A percentile compares a stretch with the other conserved stretches of the same genome.
These are phyloP conservation scores for Sphagnum fallax DNA, from an alignment of 228 moss, liverwort and hornwort genomes.

Conservation along the genomic window DNA sequence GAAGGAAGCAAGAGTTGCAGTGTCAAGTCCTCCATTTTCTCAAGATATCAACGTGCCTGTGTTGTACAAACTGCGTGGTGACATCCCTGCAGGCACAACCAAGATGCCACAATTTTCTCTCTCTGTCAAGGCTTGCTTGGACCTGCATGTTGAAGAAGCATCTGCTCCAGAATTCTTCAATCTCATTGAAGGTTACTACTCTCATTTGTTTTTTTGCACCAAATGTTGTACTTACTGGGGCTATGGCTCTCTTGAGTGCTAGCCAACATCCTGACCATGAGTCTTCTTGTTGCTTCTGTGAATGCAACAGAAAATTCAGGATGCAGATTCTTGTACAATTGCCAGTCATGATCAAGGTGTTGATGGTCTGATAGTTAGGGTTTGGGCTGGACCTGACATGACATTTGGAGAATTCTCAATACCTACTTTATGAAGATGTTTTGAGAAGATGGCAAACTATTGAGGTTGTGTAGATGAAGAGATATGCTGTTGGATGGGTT, in stretches of 20 bases:
- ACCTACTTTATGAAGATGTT: neutral
- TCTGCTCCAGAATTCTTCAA: conserved; percentile 53
- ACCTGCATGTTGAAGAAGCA: conserved; percentile 69
- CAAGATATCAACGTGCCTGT: conserved; percentile 53
- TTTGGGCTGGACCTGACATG: too few relatives aligned
- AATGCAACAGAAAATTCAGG: too few relatives aligned
- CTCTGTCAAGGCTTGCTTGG: conserved; percentile 62
- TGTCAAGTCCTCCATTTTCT: conserved; percentile 73
- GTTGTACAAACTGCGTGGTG: conserved; percentile 81
- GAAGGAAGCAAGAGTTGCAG: conserved; percentile 39
- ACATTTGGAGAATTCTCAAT: too few relatives aligned
- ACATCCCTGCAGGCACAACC: conserved; percentile 87
- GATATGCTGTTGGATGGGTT: neutral
- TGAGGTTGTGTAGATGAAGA: too few relatives aligned
- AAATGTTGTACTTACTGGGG: neutral
- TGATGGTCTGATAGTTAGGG: too few relatives aligned
- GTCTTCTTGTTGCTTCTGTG: too few relatives aligned
- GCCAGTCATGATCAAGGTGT: too few relatives aligned
- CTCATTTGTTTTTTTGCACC: neutral
- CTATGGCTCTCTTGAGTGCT: neutral
- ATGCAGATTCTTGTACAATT: too few relatives aligned
- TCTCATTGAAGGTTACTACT: conserved; percentile 40
- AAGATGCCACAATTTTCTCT: conserved; percentile 71
- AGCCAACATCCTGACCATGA: too few relatives aligned
- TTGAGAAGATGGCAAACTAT: too few relatives aligned